Base-by-base conservation (phyloP, 2,329 filamentous ascomycete species). In the Juglanconis juglandina region DNA sequence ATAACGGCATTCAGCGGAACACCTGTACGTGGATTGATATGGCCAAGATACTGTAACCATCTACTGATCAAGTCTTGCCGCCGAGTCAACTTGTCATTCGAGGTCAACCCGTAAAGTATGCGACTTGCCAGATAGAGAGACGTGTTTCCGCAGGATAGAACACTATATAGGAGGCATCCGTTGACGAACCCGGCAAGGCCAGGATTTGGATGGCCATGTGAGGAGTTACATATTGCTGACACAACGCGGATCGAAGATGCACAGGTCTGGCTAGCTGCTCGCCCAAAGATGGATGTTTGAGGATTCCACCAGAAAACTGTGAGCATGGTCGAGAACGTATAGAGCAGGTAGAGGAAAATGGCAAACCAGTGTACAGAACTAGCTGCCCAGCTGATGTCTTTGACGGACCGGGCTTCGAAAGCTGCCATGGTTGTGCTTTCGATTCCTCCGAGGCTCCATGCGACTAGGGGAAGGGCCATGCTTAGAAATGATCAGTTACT, bases 381-480 rank as follows among this genome's bases (percentile, higher is more conserved):
- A 13, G 63, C 64, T n/a, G 63, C 55, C 33, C 60, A 54, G 3
- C 53, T 57, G 17, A 65, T 65, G 14, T 56, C 56, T 3, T 41
- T 48, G 17, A 60, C 53, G 2, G 58, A 57, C 39, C 56, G 50
- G 8, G 66, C 60, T 44, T 66, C 65, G 42, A 62, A 66, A 1
- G 65, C 65, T 7, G 65, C 65, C 61, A 66, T 61, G 6, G 60
- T 57, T 13, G 59, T 63, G 24, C 63, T 52, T 39, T 66, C 65
- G 42, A 66, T 60, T 1, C 65, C 65, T 7, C 63, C 55, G 47
- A 62, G 65, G 17, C 61, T 60, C 49, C 60, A 65, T 3, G 63
- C 62, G 0, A 66, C 61, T 2, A 63, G 35, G 13, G 65, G 63
- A 5, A 64, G 35, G 3, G 56, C 65, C 51, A 64, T 59, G 39